Conservation (phyloP, 2,329 filamentous ascomycete genomes). For the Stemphylium vesicarium region DNA sequence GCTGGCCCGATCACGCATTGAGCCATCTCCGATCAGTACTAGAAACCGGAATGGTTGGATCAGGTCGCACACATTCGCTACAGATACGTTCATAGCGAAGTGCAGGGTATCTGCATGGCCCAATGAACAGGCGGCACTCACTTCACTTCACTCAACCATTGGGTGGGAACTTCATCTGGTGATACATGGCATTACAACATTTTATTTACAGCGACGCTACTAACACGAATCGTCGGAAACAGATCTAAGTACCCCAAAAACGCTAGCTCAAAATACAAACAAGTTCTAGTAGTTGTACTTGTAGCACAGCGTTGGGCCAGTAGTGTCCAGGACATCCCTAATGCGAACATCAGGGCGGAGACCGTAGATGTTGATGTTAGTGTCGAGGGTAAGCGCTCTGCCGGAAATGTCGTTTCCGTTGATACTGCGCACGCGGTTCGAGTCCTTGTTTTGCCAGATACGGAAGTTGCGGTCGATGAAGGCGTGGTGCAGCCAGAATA, state of each 20-base stretch:
- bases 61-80: too few species aligned
- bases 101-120: too few species aligned
- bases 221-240: slow-evolving; percentile 4
- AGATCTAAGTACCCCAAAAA: background rate
- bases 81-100: too few species aligned
- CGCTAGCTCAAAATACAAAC: background rate
- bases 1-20: background rate
- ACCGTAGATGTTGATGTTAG: slow-evolving; percentile 33
- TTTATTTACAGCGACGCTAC: slow-evolving; percentile 8
- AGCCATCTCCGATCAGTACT: too few species aligned
- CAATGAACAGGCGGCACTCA: too few species aligned
- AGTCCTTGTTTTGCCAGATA: slow-evolving; percentile 55
- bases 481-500: slow-evolving; percentile 59
- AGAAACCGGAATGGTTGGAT: too few species aligned
- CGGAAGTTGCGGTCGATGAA: slow-evolving; percentile 59
- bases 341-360: slow-evolving; percentile 37
- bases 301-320: slow-evolving; percentile 38
- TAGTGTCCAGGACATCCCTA: slow-evolving; percentile 41
- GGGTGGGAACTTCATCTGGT: background rate
- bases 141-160: too few species aligned
- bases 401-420: slow-evolving; percentile 47
- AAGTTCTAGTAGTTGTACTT: slow-evolving; percentile 44
- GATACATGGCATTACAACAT: slow-evolving; percentile 9
- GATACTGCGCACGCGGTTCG: slow-evolving; percentile 40
- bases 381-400: slow-evolving; percentile 36